Conservation (phyloP, 768 basidiomycete genomes). For the Pleurotus cornucopiae region DNA sequence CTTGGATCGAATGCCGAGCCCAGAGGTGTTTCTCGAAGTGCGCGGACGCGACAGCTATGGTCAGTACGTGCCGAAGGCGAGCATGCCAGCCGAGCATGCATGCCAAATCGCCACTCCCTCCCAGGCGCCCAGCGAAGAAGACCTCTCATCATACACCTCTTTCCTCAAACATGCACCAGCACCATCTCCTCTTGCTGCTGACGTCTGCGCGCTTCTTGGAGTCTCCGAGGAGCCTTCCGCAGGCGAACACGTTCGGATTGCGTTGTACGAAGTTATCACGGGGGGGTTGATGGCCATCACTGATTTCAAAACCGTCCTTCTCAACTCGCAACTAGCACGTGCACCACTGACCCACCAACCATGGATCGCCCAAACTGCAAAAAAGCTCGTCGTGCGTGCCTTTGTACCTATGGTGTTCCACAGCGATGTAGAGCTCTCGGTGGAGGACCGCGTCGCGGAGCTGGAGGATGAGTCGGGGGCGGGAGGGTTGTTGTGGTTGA, state of each 20-base stretch:
- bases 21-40: slow-evolving; percentile 10
- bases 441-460: background rate
- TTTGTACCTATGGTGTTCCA: background rate
- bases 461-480: background rate
- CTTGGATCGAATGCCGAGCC: slow-evolving; percentile 13
- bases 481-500: background rate
- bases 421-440: background rate
- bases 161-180: background rate
- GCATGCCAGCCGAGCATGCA: slow-evolving; percentile 13
- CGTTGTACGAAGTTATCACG: slow-evolving; percentile 14
- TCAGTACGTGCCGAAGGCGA: slow-evolving; percentile 3
- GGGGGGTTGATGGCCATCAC: slow-evolving; percentile 7
- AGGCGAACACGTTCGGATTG: slow-evolving; percentile 11
- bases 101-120: slow-evolving; percentile 15
- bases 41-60: slow-evolving; percentile 17
- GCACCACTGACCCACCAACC: background rate
- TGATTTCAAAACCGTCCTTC: slow-evolving; percentile 2
- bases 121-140: slow-evolving; percentile 1
- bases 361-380: background rate
- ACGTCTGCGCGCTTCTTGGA: slow-evolving; percentile 1
- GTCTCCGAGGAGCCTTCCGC: background rate
- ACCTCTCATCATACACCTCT: slow-evolving; percentile 9
- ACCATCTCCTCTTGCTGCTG: too few species aligned
- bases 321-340: slow-evolving; percentile 7
- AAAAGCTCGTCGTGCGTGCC: background rate